Conservation (phyloP, 192 early-diverging fungal genomes). For the Lobosporangium transversale region DNA sequence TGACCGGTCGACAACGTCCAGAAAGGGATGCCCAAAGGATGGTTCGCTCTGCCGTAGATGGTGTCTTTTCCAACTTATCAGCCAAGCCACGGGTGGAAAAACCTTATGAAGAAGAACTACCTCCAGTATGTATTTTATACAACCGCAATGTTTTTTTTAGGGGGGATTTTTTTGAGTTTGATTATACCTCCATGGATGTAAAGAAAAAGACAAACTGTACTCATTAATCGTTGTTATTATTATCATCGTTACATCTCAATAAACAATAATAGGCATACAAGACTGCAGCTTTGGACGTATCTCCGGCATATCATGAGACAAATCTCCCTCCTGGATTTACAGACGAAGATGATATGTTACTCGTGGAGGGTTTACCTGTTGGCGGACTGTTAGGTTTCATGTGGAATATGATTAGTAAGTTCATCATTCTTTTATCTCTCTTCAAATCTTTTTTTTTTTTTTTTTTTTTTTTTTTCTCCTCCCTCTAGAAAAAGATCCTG, state of each 20-base stretch:
- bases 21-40: conserved; percentile 26
- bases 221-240: too few relatives aligned
- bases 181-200: too few relatives aligned
- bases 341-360: conserved; percentile 77
- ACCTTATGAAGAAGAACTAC: conserved; percentile 40
- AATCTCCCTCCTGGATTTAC: conserved; percentile 69
- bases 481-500: too few relatives aligned
- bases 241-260: too few relatives aligned
- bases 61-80: conserved; percentile 44
- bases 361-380: conserved; percentile 93
- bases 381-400: conserved; percentile 83
- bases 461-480: neutral
- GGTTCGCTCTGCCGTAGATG: conserved; percentile 38
- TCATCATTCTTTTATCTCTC: neutral
- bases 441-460: neutral
- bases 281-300: conserved; percentile 40
- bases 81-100: conserved; percentile 43
- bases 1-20: conserved; percentile 31
- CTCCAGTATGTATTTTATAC: conserved; percentile 23
- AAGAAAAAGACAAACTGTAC: too few relatives aligned
- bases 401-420: conserved; percentile 80
- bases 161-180: neutral
- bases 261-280: conserved; percentile 36
- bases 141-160: neutral
- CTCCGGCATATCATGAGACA: conserved; percentile 44